A percentile compares a stretch with the other conserved stretches of the same genome.
phyloP scores from a whole-genome alignment of 768 basidiomycete species.

The Termitomyces sp. region DNA sequence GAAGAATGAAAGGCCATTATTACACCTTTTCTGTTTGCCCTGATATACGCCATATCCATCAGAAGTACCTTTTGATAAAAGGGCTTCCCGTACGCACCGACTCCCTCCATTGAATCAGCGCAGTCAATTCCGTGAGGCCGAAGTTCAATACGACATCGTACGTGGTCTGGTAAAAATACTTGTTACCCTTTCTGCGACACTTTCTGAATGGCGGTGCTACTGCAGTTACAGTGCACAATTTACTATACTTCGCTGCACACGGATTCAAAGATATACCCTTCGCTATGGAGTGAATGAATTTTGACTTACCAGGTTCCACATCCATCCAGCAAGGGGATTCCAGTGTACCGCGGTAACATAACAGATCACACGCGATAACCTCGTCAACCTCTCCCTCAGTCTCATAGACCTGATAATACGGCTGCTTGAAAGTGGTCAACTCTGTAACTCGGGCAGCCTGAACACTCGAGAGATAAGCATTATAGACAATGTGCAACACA shows the following conservation, averaged over 20 bases:
- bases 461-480: no score
- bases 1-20: background rate
- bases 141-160: constrained; percentile 43
- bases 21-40: background rate
- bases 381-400: background rate
- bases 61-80: background rate
- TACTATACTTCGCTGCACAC: constrained; percentile 12
- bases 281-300: background rate
- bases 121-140: constrained; percentile 48
- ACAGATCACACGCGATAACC: constrained; percentile 5
- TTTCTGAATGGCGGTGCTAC: constrained; percentile 7
- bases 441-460: constrained; percentile 32
- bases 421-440: constrained; percentile 14
- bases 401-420: background rate
- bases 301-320: constrained; percentile 16
- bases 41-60: background rate
- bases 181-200: background rate
- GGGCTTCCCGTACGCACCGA: constrained; percentile 28
- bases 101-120: constrained; percentile 46
- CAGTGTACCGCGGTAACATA: constrained; percentile 11
- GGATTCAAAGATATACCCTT: background rate
- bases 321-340: constrained; percentile 19
- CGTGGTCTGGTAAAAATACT: constrained; percentile 22
- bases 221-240: constrained; percentile 13
- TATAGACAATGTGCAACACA: background rate